Conservation (phyloP, 2,329 filamentous ascomycete genomes). For the Arthrobotrys conoides region DNA sequence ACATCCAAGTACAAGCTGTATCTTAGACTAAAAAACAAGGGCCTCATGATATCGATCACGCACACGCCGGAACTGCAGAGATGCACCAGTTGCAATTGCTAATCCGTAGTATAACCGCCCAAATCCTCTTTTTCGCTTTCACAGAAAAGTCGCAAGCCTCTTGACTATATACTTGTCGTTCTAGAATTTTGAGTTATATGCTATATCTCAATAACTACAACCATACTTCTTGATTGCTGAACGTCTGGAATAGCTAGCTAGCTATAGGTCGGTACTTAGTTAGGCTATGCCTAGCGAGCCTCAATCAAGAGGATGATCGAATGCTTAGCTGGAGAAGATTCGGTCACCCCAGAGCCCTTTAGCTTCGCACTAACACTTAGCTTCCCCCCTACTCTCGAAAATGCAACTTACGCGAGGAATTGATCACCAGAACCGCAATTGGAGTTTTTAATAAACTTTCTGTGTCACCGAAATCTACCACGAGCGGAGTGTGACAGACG, state of each 20-base stretch:
- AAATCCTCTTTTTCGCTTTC: too few relatives aligned
- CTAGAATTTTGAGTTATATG: too few relatives aligned
- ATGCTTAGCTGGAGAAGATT: not conserved
- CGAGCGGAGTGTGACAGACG: not conserved
- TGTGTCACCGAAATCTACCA: slow-evolving; percentile 7
- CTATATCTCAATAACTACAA: not conserved
- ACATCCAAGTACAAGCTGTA: slow-evolving; percentile 12
- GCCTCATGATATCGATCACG: not conserved
- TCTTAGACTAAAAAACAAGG: not conserved
- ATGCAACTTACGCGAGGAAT: slow-evolving; percentile 43
- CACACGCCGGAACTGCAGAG: not conserved
- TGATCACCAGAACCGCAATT: slow-evolving; percentile 23
- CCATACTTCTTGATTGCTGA: too few relatives aligned
- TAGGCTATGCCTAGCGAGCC: too few relatives aligned
- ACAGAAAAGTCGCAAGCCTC: too few relatives aligned
- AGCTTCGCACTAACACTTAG: not conserved
- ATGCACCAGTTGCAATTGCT: too few relatives aligned
- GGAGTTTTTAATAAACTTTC: slow-evolving; percentile 42
- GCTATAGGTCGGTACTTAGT: too few relatives aligned
- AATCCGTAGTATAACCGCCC: too few relatives aligned
- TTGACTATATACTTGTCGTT: too few relatives aligned
- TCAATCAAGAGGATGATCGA: not conserved
- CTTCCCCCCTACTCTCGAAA: not conserved
- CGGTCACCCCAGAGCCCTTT: not conserved
- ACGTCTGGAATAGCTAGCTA: too few relatives aligned